These are phyloP conservation scores for Sphaceloma murrayae DNA, from an alignment of 2,329 filamentous ascomycete species.

Conservation along the genomic window DNA sequence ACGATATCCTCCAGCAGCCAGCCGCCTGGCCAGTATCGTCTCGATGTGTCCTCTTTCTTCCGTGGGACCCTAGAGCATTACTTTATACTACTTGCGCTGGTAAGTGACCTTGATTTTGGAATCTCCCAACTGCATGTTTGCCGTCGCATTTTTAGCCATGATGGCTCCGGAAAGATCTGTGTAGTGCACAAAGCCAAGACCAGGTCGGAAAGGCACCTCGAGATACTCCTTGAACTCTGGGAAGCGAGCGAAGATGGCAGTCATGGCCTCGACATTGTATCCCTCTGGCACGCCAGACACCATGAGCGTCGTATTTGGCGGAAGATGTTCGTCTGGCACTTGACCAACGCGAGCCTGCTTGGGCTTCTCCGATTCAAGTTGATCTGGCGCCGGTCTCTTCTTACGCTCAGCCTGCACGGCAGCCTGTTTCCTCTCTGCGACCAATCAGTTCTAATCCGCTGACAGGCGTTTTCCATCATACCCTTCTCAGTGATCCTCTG, in stretches of 20 bases:
- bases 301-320: slow-evolving; percentile 94
- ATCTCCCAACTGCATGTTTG: slow-evolving; percentile 69
- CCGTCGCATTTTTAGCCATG: slow-evolving; percentile 84
- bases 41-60: neutral
- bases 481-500: slow-evolving; percentile 82
- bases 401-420: slow-evolving; percentile 67
- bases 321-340: slow-evolving; percentile 94
- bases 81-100: slow-evolving; percentile 85
- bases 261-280: slow-evolving; percentile 70
- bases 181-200: slow-evolving; percentile 95
- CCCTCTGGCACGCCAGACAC: slow-evolving; percentile 85
- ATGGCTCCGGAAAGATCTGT: slow-evolving; percentile 83
- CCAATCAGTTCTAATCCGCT: neutral
- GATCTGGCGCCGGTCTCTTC: slow-evolving; percentile 50
- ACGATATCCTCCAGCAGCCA: slow-evolving; percentile 8
- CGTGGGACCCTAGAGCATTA: too few relatives aligned
- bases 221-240: slow-evolving; percentile 92
- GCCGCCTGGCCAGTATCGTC: neutral
- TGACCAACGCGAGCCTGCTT: slow-evolving; percentile 51
- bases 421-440: slow-evolving; percentile 65
- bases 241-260: slow-evolving; percentile 74
- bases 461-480: slow-evolving; percentile 33
- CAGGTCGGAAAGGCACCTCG: slow-evolving; percentile 72
- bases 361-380: slow-evolving; percentile 33
- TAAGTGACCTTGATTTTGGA: slow-evolving; percentile 91